Evolutionary conservation across 1,139 yeast genomes (phyloP), one percentile per base, ranked within the genome.

Genomic region (Pichia sp.): DNA sequence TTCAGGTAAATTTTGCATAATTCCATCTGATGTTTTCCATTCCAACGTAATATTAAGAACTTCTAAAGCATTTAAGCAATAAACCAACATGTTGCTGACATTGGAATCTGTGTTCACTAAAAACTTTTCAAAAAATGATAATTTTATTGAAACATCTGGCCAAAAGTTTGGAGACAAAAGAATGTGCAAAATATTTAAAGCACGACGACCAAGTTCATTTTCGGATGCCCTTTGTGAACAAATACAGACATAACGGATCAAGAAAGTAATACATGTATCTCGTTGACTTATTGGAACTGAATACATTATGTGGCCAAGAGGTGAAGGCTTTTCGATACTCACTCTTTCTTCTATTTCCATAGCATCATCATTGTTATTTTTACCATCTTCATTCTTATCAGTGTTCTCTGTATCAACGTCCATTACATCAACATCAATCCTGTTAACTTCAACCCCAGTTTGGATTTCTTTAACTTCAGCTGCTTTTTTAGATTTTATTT

Each of bases 201-300:
- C 92, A 48, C 88, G 79, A 54, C 83, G 83, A 7, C 96, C 95
- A 11, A 88, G 70, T 50, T 86, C 89, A 59, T 83, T 83, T 55
- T 89, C 96, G 0, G 92, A 79, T 0, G 92, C 92, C 55, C 94
- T 75, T 53, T 86, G 90, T 3, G 89, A 89, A 49, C 90, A 82
- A 43, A 89, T 82, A 65, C 97, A 90, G 37, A 90, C 85, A 58
- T 86, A 89, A 49, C 97, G 73, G 43, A 92, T 86, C 59, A 94
- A 72, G 63, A 87, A 90, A 0, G 96, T 89, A n/a, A 89, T 83
- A 63, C 95, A 88, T 0, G 96, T 88, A 64, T 90, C 97, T 42
- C 95, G 74, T 62, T 87, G 90, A 28, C 84, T 80, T 54, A 84
- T 76, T 1, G 97, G 94, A 46, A 89, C 81, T 2, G 73, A 63